Percentiles rank a stretch among this genome's conserved stretches.
Conservation (phyloP, 1,284 basidiomycete species). For the Serendipita sp. region DNA sequence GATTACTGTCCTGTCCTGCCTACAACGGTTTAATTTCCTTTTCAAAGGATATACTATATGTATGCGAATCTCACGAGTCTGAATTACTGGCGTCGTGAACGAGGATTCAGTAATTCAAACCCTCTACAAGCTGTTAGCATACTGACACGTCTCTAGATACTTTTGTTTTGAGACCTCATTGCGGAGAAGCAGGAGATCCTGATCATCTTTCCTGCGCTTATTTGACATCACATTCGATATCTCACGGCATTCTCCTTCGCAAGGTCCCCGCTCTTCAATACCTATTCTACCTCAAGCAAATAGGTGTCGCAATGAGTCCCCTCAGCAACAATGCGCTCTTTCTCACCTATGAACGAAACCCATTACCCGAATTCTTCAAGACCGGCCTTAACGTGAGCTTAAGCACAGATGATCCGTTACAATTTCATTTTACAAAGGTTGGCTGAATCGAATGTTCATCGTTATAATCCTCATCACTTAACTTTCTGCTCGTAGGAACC, state of each 20-base stretch:
- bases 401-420: constrained; percentile 89
- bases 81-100: constrained; percentile 76
- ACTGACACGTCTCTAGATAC: constrained; percentile 43
- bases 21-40: constrained; percentile 1
- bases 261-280: constrained; percentile 93
- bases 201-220: constrained; percentile 95
- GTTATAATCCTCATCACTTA: background rate
- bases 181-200: constrained; percentile 95
- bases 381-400: constrained; percentile 92
- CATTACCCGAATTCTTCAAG: constrained; percentile 93
- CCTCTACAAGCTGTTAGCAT: background rate
- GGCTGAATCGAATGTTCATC: constrained; percentile 12
- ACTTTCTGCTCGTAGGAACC: constrained; percentile 52
- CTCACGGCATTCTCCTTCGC: constrained; percentile 91
- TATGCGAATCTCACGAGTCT: constrained; percentile 91
- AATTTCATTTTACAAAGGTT: constrained; percentile 95
- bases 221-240: constrained; percentile 94
- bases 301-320: constrained; percentile 96
- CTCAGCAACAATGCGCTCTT: constrained; percentile 97
- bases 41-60: constrained; percentile 85
- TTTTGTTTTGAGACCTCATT: constrained; percentile 93
- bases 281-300: constrained; percentile 92
- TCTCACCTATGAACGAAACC: constrained; percentile 93
- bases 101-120: constrained; percentile 74
- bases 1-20: background rate